phyloP scores from a whole-genome alignment of 2,329 filamentous ascomycete species.

The Colletotrichum spaethianum region DNA sequence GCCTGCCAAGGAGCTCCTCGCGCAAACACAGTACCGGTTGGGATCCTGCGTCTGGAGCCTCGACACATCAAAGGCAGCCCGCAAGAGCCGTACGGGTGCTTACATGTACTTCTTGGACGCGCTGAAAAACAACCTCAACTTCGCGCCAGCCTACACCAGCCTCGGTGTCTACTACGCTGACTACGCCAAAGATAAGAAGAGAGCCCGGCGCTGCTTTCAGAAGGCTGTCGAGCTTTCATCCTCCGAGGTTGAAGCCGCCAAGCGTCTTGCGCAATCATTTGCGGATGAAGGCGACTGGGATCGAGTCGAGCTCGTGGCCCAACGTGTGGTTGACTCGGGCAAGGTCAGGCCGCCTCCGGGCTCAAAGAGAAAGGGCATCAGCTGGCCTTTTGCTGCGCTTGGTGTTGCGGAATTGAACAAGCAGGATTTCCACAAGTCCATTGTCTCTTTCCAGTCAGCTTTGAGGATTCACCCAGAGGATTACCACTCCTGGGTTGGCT shows the following conservation, averaged over 20 bases:
- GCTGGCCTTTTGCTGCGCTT: conserved; percentile 95
- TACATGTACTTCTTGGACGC: conserved; percentile 88
- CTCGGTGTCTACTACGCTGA: conserved; percentile 93
- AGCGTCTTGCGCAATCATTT: conserved; percentile 87
- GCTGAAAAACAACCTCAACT: conserved; percentile 88
- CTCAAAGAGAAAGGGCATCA: conserved; percentile 92
- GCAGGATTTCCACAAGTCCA: conserved; percentile 89
- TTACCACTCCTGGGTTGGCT: conserved; percentile 95
- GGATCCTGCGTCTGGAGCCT: conserved; percentile 90
- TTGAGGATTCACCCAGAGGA: conserved; percentile 86
- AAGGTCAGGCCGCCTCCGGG: conserved; percentile 91
- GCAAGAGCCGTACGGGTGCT: conserved; percentile 85
- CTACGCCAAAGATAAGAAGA: conserved; percentile 87
- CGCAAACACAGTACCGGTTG: conserved; percentile 88
- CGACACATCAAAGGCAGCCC: conserved; percentile 79
- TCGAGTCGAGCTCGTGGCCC: conserved; percentile 91
- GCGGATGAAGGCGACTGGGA: conserved; percentile 96
- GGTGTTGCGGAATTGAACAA: conserved; percentile 96
- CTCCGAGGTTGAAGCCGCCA: conserved; percentile 87
- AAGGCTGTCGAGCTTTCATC: conserved; percentile 95
- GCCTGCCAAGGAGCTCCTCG: conserved; percentile 78
- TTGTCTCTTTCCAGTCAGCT: conserved; percentile 92
- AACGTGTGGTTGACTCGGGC: conserved; percentile 94
- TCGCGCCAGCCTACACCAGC: conserved; percentile 91
- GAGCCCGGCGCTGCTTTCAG: conserved; percentile 93